phyloP scores from a whole-genome alignment of 345 rosid species.

The Gossypium ekmanianum region DNA sequence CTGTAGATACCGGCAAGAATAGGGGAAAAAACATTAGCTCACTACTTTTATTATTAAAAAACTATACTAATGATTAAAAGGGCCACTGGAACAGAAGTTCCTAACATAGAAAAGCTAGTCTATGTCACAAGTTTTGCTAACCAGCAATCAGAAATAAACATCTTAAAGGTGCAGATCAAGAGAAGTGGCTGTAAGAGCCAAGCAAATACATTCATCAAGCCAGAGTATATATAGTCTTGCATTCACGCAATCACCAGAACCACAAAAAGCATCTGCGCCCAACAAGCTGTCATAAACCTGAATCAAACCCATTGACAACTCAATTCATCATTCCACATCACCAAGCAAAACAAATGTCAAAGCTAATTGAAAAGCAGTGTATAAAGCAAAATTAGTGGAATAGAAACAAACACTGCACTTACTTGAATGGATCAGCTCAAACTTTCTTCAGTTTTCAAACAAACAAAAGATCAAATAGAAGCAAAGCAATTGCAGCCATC shows the following conservation, averaged over 20 bases:
- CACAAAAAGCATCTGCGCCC: slow-evolving; percentile 88
- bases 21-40: background rate
- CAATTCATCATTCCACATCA: slow-evolving; percentile 52
- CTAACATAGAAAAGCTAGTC: slow-evolving; percentile 41
- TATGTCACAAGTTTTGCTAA: slow-evolving; percentile 42
- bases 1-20: slow-evolving; percentile 10
- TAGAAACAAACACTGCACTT: slow-evolving; percentile 6
- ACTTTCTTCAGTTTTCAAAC: background rate
- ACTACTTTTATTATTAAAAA: slow-evolving; percentile 18
- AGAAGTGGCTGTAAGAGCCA: slow-evolving; percentile 56
- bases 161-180: slow-evolving; percentile 50
- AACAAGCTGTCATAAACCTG: slow-evolving; percentile 90
- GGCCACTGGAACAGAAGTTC: slow-evolving; percentile 35
- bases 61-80: slow-evolving; percentile 29
- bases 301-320: slow-evolving; percentile 78
- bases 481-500: background rate
- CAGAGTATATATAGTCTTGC: slow-evolving; percentile 65
- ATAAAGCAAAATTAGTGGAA: background rate
- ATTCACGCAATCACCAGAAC: slow-evolving; percentile 82
- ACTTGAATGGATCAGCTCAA: background rate
- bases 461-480: background rate
- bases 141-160: slow-evolving; percentile 52
- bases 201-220: slow-evolving; percentile 74
- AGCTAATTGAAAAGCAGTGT: slow-evolving; percentile 12
- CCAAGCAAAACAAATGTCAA: slow-evolving; percentile 24